These are phyloP conservation scores for Primulina tabacum DNA, from an alignment of 257 asterid genomes.

Conservation along the genomic window DNA sequence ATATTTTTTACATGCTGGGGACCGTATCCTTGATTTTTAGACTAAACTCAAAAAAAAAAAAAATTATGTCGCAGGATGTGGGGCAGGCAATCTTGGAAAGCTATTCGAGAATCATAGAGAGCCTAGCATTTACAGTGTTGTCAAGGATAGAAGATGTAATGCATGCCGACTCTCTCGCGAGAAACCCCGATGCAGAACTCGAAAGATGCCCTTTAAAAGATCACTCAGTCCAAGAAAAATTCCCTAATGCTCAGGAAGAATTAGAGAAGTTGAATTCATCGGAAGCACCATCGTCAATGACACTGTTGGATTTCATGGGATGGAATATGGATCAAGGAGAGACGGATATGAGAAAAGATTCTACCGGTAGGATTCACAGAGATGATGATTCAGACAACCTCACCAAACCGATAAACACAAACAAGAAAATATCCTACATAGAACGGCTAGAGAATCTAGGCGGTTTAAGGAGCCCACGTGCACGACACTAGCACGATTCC, in stretches of 20 bases:
- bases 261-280: slow-evolving; percentile 34
- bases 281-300: slow-evolving; percentile 43
- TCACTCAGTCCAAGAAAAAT: slow-evolving; percentile 17
- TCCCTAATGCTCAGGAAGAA: slow-evolving; percentile 34
- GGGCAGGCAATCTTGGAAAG: slow-evolving; percentile 90
- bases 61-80: slow-evolving; percentile 65
- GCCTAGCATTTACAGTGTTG: slow-evolving; percentile 70
- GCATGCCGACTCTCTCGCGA: slow-evolving; percentile 56
- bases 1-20: neutral
- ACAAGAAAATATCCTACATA: slow-evolving; percentile 62
- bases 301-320: slow-evolving; percentile 49
- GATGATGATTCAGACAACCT: slow-evolving; percentile 24
- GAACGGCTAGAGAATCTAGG: slow-evolving; percentile 68
- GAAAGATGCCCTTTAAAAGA: slow-evolving; percentile 37
- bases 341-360: slow-evolving; percentile 30
- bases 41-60: neutral
- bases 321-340: slow-evolving; percentile 42
- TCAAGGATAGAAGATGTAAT: slow-evolving; percentile 81
- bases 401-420: slow-evolving; percentile 41
- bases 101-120: slow-evolving; percentile 86
- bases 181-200: slow-evolving; percentile 36
- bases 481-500: slow-evolving; percentile 55
- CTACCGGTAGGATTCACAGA: slow-evolving; percentile 9
- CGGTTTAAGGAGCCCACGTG: slow-evolving; percentile 76
- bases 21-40: neutral